Evolutionary conservation across 495 filamentous ascomycete species (phyloP), one percentile per base, ranked within the genome.

Genomic region (Clohesyomyces aquaticus): DNA sequence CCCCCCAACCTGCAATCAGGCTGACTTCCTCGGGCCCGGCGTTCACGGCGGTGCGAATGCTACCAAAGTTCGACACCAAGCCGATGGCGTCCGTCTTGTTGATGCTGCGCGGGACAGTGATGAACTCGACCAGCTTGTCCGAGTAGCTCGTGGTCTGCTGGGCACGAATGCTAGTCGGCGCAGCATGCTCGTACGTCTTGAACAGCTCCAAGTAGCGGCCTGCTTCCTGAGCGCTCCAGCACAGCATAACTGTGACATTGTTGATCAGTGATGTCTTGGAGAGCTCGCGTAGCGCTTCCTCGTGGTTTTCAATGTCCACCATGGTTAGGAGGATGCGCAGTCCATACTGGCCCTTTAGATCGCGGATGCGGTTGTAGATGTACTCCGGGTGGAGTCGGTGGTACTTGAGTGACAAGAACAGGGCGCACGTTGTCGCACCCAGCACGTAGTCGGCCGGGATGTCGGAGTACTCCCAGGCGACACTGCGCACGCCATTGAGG

Each of bases 361-460:
- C 82, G 47, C 86, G 84, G 63, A 99, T 91, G 59, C 94, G 90
- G 22, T 87, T 90, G 80, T 97, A 97, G 72, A 99, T 90, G 78
- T 99, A 99, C 76, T 98, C 94, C 1, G 94, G 94, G 74, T 99
- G 95, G 48, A 97, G 78, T 11, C 94, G 91, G 75, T 98, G 94
- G 75, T 99, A 99, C 75, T 99, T 99, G 29, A 99, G 82, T 25
- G 88, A 93, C 50, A 98, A 81, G 70, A 98, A 99, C 6, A 99
- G 80, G 1, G 89, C 92, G 65, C 93, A 97, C 18, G 93, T 93
- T 0, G 92, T 97, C 22, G 79, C 69, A 4, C 94, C 94, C 2
- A 99, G 80, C 9, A 90, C 88, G 71, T 96, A 99, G 76, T 99
- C 94, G 18, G 93, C 89, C 0, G 88, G 88, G 9, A 96, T 96